Evolutionary conservation across 495 filamentous ascomycete genomes (phyloP), one percentile per base, ranked within the genome.

Genomic region (Lasiosphaeria ovina): DNA sequence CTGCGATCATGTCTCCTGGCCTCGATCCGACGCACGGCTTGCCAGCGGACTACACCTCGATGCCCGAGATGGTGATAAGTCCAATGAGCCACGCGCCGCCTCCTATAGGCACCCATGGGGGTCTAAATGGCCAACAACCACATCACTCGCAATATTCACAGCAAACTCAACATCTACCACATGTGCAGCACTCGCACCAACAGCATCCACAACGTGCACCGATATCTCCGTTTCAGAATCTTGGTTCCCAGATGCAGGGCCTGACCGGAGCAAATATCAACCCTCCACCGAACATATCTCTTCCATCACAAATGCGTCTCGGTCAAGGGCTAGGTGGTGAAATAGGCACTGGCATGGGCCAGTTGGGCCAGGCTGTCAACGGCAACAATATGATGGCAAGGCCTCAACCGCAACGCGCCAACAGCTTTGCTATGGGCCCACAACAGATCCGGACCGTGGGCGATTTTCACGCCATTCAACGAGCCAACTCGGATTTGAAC

Each of bases 1-100:
- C 78, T 4, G 51, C 70, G 0, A 73, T 81, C 31, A 76, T 81
- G 72, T 80, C 79, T 4, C 77, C 77, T 0, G 67, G 70, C 11
- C 63, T 73, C 33, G 77, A 79, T 2, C 71, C 74, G 52, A 59
- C 65, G 7, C 75, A 74, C 7, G 56, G 51, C 10, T 36, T 76
- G 48, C 62, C 47, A 14, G 59, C 59, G 42, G 72, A 76, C n/a
- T 81, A 73, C 60, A 74, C 66, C 35, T 64, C 75, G 6, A 75
- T 80, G 60, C 70, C 75, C 4, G 79, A 80, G 1, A 79, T 81
- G 66, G 73, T 74, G 33, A 74, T 80, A 69, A 80, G 73, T 51
- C 77, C 79, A 2, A 74, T 79, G 47, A 72, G 74, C 36, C 75
- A 74, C 53, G 60, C 66, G 14, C 65, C 75, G 1, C 69, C 66